Base-by-base conservation (phyloP, 371 early-diverging fungal species). In the Scutellospora calospora region DNA sequence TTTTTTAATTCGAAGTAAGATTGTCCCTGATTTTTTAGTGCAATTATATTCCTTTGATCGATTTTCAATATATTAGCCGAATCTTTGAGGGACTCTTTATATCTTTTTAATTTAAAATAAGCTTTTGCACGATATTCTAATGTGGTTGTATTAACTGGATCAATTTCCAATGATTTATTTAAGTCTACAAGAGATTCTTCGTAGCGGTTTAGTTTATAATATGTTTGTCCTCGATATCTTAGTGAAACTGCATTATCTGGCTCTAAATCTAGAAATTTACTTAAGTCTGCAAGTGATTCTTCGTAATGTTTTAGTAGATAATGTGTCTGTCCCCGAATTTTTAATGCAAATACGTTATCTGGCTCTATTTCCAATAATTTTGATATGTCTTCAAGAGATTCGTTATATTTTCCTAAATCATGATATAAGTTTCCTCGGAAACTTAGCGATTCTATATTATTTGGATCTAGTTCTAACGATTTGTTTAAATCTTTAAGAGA, bases 381-480 rank as follows among this genome's bases (percentile, higher is more conserved):
- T 12, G 55, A 33, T 25, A 59, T 16, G 59, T 76, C 76, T 5
- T 14, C 33, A 20, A 76, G 22, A 5, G 76, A 55, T 27, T 52
- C 27, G 25, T 18, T 1, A 51, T 25, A 6, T 51, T 29, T 72
- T 20, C 52, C 72, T 14, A 72, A 45, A 51, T 12, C 45, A 25
- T 14, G 27, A 72, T 72, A 51, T 5, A 72, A 22, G 5, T 55
- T 59, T 8, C 76, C 38, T 8, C 59, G 76, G n/a, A 59, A 60
- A 60, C 59, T n/a, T 38, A 72, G 45, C 6, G 72, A 18, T 51
- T 51, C 38, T 41, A 27, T 22, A 51, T 72, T 72, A 25, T 18
- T 45, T 25, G 72, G 72, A 14, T 72, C 72, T 22, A 72, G 45
- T 52, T 72, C 69, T n/a, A 69, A 20, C 14, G 45, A 16, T 22